phyloP scores from a whole-genome alignment of 495 filamentous ascomycete species.

The Daldinia childiae region DNA sequence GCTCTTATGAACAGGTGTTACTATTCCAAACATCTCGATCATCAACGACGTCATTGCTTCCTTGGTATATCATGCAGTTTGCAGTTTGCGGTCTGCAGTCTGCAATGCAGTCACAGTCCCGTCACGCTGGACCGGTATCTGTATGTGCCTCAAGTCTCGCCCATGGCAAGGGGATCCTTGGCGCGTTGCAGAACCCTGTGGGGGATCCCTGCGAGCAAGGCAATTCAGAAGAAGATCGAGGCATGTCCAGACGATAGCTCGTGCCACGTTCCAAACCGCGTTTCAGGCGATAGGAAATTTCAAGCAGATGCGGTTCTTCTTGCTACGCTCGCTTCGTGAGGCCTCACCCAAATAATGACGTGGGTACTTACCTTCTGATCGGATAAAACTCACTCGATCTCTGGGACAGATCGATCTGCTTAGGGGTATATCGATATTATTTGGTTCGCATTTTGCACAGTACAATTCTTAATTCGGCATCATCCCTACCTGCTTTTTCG shows the following conservation, averaged over 20 bases:
- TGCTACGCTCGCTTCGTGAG: constrained; percentile 6
- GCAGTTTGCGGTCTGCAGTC: not conserved
- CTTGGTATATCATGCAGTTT: constrained; percentile 28
- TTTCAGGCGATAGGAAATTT: constrained; percentile 35
- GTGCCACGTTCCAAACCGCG: constrained; percentile 25
- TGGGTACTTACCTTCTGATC: constrained; percentile 13
- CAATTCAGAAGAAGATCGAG: constrained; percentile 19
- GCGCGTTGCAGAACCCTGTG: constrained; percentile 37
- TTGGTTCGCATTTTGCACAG: constrained; percentile 6
- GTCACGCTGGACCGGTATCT: constrained; percentile 12
- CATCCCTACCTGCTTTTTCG: not conserved
- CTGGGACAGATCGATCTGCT: constrained; percentile 20
- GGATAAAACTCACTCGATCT: constrained; percentile 35
- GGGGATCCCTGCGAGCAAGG: constrained; percentile 19
- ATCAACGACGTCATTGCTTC: constrained; percentile 10
- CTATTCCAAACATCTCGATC: constrained; percentile 15
- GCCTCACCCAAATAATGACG: constrained; percentile 32
- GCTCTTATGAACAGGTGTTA: constrained; percentile 7
- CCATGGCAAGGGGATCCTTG: constrained; percentile 27
- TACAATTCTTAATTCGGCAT: not conserved
- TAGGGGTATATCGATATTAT: constrained; percentile 3
- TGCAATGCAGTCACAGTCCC: constrained; percentile 24
- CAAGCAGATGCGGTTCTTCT: constrained; percentile 18
- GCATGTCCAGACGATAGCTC: constrained; percentile 35
- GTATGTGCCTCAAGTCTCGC: constrained; percentile 5